Evolutionary conservation across 331 rosid species (phyloP), one percentile per base, ranked within the genome.

Genomic region (Acacia concinna): DNA sequence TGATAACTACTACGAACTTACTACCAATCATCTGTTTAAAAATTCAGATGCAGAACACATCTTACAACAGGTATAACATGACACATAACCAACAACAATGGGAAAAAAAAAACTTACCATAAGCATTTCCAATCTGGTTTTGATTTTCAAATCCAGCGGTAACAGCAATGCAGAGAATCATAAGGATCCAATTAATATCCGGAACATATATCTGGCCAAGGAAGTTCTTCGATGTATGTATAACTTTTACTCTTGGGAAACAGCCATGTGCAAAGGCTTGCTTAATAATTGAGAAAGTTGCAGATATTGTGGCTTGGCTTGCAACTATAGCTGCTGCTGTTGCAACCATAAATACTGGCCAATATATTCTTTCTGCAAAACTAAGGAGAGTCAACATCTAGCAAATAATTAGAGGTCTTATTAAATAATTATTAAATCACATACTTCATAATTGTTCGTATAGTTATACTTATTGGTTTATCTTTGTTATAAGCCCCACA

Each of bases 41-140:
- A 44, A 44, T 28, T 17, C 8, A 28, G 13, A 47, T 92, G 90
- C 51, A 56, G 62, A 13, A 46, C 25, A 73, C 93, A 66, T 32
- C 37, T 46, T 32, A 23, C 9, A 32, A 57, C n/a, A 40, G 51
- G 64, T 75, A 76, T 59, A 30, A 21, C 23, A 20, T 59, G 68
- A 54, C 47, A 62, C 3, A 57, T 43, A 64, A 71, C 38, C 31
- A 76, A 78, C 18, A 44, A 30, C 64, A 31, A 67, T 67, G 44
- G 40, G 81, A 46, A 51, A 25, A 25, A 83, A 46, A 51, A 25
- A 25, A 68, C 81, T 73, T 84, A 90, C 91, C 89, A 86, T 81
- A 92, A 41, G 96, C 96, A 87, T 91, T 91, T 76, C 91, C 96
- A 78, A 91, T 91, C 77, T 91, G 96, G 88, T 41, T 87, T 81